Evolutionary conservation across 208 protist genomes (phyloP), one percentile per base, ranked within the genome.

Genomic region (Crithidia acanthocephali): DNA sequence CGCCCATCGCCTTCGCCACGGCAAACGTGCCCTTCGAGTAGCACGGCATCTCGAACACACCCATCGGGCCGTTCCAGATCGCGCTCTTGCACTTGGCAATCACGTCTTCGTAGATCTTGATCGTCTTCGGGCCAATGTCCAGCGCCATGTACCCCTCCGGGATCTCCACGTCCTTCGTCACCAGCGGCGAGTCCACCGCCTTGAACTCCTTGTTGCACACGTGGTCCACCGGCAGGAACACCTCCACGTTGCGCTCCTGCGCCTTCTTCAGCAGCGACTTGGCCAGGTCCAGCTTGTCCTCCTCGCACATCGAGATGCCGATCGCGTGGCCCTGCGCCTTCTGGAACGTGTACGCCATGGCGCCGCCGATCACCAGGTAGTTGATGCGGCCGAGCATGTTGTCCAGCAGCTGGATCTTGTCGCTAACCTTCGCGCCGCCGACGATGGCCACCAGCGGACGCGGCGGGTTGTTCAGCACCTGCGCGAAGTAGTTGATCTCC

Each of bases 321-420:
- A 99, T 98, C 35, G 82, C 58, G 84, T 88, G 73, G 53, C 94
- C 89, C 65, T 92, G 78, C 20, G 91, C 91, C 76, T 97, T 94
- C 53, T 96, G 79, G 84, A 99, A 99, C 18, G 98, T 99, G 90
- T 97, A 99, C 32, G 97, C 98, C 98, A 99, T 99, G 73, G 96
- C 98, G 47, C 98, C 98, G 65, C 98, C 97, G 80, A 99, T 99
- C 74, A 99, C 95, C 58, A 99, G 96, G 72, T 97, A 88, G 81
- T 99, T 91, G 53, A 99, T 98, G 76, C 98, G 98, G 68, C 98
- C 93, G 27, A 99, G 81, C 61, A 99, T 81, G 81, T 99, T 99
- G 52, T 99, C 87, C 70, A 99, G 99, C 11, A 99, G 84, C 76
- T 98, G 90, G 72, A 99, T 99, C 92, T 99, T 99, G 84, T 99